Evolutionary conservation across 2,329 filamentous ascomycete species (phyloP).

Genomic region (Allantophomopsis lycopodina): DNA sequence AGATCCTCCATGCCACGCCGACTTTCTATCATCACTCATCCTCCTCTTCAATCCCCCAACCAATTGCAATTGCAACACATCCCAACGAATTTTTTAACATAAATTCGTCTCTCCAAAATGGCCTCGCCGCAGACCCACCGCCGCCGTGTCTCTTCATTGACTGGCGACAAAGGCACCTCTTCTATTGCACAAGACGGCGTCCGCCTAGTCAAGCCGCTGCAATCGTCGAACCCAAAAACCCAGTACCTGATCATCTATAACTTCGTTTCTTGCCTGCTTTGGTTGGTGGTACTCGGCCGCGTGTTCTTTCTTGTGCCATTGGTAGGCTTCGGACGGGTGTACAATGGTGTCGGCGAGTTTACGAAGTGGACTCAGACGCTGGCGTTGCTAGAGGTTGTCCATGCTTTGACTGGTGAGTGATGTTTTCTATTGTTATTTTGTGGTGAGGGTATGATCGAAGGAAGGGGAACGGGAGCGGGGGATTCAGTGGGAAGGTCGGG

Average conservation of each 20-base stretch:
- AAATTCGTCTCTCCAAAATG: no score
- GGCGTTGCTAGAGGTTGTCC: conserved; percentile 71
- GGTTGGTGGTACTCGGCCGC: conserved; percentile 63
- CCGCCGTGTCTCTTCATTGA: no score
- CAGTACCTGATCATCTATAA: conserved; percentile 82
- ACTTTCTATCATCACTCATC: no score
- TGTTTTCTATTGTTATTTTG: background rate
- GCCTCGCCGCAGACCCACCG: no score
- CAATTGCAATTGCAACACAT: no score
- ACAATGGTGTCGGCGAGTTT: conserved; percentile 48
- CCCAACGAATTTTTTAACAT: no score
- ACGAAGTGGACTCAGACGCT: conserved; percentile 72
- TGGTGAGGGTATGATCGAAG: background rate
- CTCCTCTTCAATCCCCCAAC: no score
- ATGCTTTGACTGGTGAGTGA: conserved; percentile 60
- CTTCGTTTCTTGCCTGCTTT: conserved; percentile 59
- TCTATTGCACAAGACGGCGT: no score
- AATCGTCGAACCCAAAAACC: conserved; percentile 32
- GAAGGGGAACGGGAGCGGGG: no score
- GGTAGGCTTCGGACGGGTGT: conserved; percentile 44
- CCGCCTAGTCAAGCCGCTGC: conserved; percentile 14
- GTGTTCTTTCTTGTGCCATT: conserved; percentile 40
- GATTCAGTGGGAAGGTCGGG: no score
- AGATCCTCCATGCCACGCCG: no score
- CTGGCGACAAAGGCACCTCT: no score